A percentile compares a stretch with the other conserved stretches of the same genome.
These are phyloP conservation scores for Nannochloropsis gaditana DNA, from an alignment of 108 stramenopile genomes.

Conservation along the genomic window DNA sequence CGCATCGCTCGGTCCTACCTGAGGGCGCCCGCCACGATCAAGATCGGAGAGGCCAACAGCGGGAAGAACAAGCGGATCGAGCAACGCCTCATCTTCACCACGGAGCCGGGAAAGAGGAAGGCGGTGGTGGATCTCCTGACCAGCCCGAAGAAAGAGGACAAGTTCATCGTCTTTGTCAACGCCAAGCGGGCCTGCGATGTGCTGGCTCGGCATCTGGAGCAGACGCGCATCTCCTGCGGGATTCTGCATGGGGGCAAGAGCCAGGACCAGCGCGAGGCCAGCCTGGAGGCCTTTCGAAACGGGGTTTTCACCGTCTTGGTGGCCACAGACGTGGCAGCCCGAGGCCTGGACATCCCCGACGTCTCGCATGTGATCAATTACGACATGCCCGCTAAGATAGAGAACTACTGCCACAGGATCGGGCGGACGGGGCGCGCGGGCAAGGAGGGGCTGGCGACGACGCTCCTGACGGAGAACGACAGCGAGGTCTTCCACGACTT, in stretches of 20 bases:
- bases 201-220: constrained; percentile 66
- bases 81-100: constrained; percentile 74
- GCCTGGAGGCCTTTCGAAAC: constrained; percentile 72
- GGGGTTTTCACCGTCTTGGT: constrained; percentile 44
- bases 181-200: constrained; percentile 69
- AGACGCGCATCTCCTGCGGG: constrained; percentile 67
- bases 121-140: background rate
- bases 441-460: constrained; percentile 82
- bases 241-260: constrained; percentile 93
- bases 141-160: constrained; percentile 48
- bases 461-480: constrained; percentile 84
- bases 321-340: constrained; percentile 88
- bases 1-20: constrained; percentile 80
- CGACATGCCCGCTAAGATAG: constrained; percentile 85
- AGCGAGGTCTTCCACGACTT: constrained; percentile 62
- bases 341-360: constrained; percentile 92
- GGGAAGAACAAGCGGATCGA: constrained; percentile 87
- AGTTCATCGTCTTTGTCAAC: constrained; percentile 95
- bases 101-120: constrained; percentile 71
- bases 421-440: constrained; percentile 97
- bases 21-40: constrained; percentile 76
- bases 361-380: constrained; percentile 93
- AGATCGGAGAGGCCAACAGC: constrained; percentile 79
- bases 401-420: constrained; percentile 88
- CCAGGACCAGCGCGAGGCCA: constrained; percentile 93